Evolutionary conservation across 2,329 filamentous ascomycete genomes (phyloP).

Genomic region (Cladobotryum protrusum): DNA sequence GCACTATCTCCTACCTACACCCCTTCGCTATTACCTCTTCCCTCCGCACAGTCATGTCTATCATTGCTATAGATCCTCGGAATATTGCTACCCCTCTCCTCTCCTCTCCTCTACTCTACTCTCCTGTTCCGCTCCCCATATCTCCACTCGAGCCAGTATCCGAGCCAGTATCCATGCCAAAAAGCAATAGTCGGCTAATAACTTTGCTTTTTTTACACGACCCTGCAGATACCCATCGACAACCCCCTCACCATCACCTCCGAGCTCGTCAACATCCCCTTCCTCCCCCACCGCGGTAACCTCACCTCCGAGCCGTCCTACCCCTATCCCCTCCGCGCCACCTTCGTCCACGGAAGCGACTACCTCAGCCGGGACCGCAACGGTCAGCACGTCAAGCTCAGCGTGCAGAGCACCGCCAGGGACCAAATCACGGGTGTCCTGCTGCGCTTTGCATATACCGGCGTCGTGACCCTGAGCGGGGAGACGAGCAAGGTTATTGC

Average conservation of each 20-base stretch:
- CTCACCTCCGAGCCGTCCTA: conserved; percentile 32
- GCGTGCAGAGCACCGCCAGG: conserved; percentile 31
- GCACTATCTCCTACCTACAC: no score
- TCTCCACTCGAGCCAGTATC: no score
- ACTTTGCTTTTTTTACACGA: no score
- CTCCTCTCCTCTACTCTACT: no score
- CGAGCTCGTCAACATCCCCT: conserved; percentile 29
- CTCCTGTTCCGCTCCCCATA: no score
- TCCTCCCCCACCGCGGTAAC: conserved; percentile 23
- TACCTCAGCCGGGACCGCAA: conserved; percentile 34
- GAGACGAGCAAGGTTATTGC: background rate
- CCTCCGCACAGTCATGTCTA: no score
- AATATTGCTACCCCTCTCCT: no score
- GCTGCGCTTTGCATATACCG: conserved; percentile 33
- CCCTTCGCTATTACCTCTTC: no score
- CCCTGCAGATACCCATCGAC: conserved; percentile 27
- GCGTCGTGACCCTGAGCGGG: conserved; percentile 27
- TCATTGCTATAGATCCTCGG: no score
- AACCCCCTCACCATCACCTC: conserved; percentile 25
- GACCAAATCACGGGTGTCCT: conserved; percentile 24
- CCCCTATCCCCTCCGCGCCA: conserved; percentile 29
- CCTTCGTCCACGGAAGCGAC: conserved; percentile 34
- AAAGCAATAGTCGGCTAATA: no score
- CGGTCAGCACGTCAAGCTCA: conserved; percentile 31
- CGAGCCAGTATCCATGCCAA: no score